These are phyloP conservation scores for Ricinus communis DNA, from an alignment of 345 rosid genomes.

Conservation along the genomic window DNA sequence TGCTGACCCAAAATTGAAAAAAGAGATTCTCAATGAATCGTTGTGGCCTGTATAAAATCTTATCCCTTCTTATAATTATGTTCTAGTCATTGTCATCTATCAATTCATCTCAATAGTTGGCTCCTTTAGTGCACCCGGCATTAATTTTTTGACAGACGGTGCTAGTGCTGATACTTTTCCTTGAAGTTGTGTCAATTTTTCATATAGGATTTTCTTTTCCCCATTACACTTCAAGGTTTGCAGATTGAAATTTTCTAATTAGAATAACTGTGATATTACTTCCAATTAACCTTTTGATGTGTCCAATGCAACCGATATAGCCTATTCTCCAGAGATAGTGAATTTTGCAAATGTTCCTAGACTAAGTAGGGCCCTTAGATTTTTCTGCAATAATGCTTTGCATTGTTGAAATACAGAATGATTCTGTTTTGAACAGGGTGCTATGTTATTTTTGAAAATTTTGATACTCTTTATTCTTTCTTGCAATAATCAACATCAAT, in stretches of 20 bases:
- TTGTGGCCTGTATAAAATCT: conserved; percentile 10
- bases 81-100: conserved; percentile 15
- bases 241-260: conserved; percentile 17
- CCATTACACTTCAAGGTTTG: too few species aligned
- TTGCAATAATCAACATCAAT: conserved; percentile 17
- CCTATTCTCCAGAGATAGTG: too few species aligned
- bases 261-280: too few species aligned
- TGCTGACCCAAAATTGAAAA: not conserved
- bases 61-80: conserved; percentile 18
- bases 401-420: conserved; percentile 4
- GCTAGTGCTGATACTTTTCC: not conserved
- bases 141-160: not conserved
- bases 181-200: not conserved
- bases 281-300: too few species aligned
- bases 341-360: too few species aligned
- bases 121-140: conserved; percentile 10
- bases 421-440: not conserved
- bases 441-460: not conserved
- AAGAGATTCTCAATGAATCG: conserved; percentile 15
- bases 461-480: not conserved
- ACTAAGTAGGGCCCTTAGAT: not conserved
- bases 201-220: not conserved
- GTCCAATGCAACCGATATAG: too few species aligned
- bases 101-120: conserved; percentile 9
- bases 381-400: not conserved